Base-by-base conservation (phyloP, 805 yeast species). In the Starmerella bacillaris region DNA sequence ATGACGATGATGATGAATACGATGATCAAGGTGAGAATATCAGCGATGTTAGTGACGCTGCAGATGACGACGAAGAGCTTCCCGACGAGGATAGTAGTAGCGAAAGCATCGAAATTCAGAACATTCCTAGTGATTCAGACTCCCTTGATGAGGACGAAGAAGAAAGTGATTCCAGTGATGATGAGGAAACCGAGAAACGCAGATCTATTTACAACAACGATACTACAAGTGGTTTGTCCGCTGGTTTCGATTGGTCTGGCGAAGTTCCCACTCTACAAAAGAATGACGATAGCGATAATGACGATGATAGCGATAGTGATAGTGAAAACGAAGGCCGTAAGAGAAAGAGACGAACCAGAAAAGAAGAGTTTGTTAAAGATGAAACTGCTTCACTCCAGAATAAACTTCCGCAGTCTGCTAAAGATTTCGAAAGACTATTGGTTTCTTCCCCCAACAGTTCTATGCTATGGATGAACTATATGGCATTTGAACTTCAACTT, bases 211-310 rank as follows among this genome's bases (percentile, higher is more conserved):
- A 24, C 11, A 19, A 29, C 15, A 18, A 24, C 16, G 48, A 43
- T 26, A 57, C 44, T 18, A 55, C 44, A 19, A 49, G 51, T 33
- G 92, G 92, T 5, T 64, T 89, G 38, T 72, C 83, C 15, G 75
- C 92, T 27, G 74, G 92, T 3, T 89, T 89, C 49, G 94, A 89
- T 56, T 89, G 98, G 98, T 76, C 93, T 31, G 93, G 93, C 2
- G 74, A 79, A 27, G 72, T 80, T 45, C 63, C 83, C 4, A 22
- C 14, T 7, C 29, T 37, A 3, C 31, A 26, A 20, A 37, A 24
- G 15, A 38, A 35, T 6, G 42, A 27, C 1, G 43, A 38, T 4
- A 64, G 59, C 3, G 68, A 61, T 18, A 66, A 63, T 12, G 78
- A 68, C 11, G n/a, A n/a, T n/a, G 76, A 68, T 37, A 67, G 64